These are phyloP conservation scores for Thalassiosira mediterranea DNA, from an alignment of 352 stramenopile species.

Conservation along the genomic window DNA sequence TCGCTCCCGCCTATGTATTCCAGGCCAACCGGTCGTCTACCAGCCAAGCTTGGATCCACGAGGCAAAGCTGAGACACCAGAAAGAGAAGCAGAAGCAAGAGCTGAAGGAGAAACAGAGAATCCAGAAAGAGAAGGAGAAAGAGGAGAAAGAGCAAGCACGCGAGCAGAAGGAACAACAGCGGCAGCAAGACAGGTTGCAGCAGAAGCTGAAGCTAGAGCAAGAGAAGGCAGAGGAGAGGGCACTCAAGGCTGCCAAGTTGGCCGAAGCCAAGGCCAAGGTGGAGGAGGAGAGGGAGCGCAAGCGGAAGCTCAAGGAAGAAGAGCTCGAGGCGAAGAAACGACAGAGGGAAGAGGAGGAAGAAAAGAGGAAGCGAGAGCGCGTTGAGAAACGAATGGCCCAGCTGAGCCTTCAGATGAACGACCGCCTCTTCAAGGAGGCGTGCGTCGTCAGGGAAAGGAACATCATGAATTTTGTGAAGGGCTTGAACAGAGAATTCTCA, in stretches of 20 bases:
- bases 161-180: not conserved
- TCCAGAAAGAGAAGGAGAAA: conserved; percentile 11
- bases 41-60: conserved; percentile 64
- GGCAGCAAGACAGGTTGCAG: not conserved
- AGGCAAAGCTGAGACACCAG: conserved; percentile 70
- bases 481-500: conserved; percentile 74
- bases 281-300: conserved; percentile 66
- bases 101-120: conserved; percentile 1
- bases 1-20: conserved; percentile 74
- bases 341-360: conserved; percentile 66
- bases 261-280: conserved; percentile 52
- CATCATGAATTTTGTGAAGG: conserved; percentile 72
- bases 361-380: conserved; percentile 67
- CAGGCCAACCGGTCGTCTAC: conserved; percentile 46
- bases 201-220: not conserved
- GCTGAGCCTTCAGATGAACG: conserved; percentile 79
- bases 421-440: conserved; percentile 80
- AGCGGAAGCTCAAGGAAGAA: conserved; percentile 56
- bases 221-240: not conserved
- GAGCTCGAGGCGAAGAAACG: conserved; percentile 34
- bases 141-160: not conserved
- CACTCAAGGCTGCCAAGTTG: conserved; percentile 37
- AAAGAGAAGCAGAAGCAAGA: conserved; percentile 55
- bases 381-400: conserved; percentile 72
- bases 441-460: conserved; percentile 76